These are phyloP conservation scores for Coemansia sp. DNA, from an alignment of 192 early-diverging fungal genomes.

Conservation along the genomic window DNA sequence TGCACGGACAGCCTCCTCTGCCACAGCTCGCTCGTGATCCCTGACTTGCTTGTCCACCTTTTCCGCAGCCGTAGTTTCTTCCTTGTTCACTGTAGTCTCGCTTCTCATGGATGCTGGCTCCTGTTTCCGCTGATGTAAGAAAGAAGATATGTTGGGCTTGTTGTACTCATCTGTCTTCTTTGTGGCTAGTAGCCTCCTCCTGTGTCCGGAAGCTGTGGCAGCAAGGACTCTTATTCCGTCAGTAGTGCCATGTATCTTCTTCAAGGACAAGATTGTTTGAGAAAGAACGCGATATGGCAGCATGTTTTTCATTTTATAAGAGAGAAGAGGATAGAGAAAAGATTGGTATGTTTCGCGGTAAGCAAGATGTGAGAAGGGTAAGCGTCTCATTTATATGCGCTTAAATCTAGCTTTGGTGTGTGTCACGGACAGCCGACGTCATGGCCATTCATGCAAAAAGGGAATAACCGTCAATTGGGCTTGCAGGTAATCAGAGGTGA, in stretches of 20 bases:
- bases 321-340: not conserved
- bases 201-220: too few species aligned
- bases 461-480: too few species aligned
- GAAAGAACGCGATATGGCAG: not conserved
- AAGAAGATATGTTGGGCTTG: not conserved
- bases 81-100: not conserved
- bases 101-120: slow-evolving; percentile 18
- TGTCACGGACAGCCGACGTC: too few species aligned
- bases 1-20: slow-evolving; percentile 17
- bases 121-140: slow-evolving; percentile 5
- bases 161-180: not conserved
- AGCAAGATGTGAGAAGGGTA: too few species aligned
- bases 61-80: not conserved
- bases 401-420: too few species aligned
- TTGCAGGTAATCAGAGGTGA: too few species aligned
- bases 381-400: too few species aligned
- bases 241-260: not conserved
- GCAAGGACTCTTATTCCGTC: not conserved
- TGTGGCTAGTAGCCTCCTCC: not conserved
- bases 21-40: slow-evolving; percentile 17
- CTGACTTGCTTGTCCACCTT: slow-evolving; percentile 9
- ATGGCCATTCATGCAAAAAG: too few species aligned
- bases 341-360: too few species aligned
- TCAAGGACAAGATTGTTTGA: not conserved
- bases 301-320: not conserved